Evolutionary conservation across 2,329 filamentous ascomycete genomes (phyloP), one percentile per base, ranked within the genome.

Genomic region (Cercospora nicotianae): DNA sequence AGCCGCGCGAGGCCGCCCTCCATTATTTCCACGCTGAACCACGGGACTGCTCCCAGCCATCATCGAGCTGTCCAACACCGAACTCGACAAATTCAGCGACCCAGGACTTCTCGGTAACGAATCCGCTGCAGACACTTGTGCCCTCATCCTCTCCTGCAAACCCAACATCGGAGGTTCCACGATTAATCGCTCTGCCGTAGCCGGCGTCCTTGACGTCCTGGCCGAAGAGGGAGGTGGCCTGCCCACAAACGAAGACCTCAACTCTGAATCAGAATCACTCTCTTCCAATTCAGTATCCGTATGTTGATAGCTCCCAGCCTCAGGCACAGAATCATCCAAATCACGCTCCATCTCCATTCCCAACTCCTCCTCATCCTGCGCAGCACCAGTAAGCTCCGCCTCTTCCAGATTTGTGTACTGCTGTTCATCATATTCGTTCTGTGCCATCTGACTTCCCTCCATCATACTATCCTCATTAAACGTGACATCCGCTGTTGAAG

Each of bases 261-360:
- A 66, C 60, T 73, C 73, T 1, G 72, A 69, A 57, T 75, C 69
- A 55, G 72, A 72, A 64, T 73, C 70, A 70, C 74, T 72, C 67
- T 83, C 82, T 63, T 84, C 82, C 0, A 82, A 71, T 68, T 85
- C 83, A 12, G 84, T 85, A 70, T 86, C 84, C 3, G 84, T 86
- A 70, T 86, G 84, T 72, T 86, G 81, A 70, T 86, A 86, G 70
- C 80, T 83, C 23, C 84, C 84, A 4, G 83, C 83, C 70, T 85
- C 84, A 0, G 83, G 84, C 23, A 86, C 79, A 67, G 83, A 83
- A 63, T 85, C 83, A 71, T 86, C 83, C 45, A 82, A 69, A 73
- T 81, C 76, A 13, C 74, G 69, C 10, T 68, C 67, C 67, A 69
- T 70, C 58, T 76, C 77, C 33, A 79, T 75, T 26, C 75, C 79